phyloP scores from a whole-genome alignment of 768 basidiomycete genomes.

The Pisolithus microcarpus region DNA sequence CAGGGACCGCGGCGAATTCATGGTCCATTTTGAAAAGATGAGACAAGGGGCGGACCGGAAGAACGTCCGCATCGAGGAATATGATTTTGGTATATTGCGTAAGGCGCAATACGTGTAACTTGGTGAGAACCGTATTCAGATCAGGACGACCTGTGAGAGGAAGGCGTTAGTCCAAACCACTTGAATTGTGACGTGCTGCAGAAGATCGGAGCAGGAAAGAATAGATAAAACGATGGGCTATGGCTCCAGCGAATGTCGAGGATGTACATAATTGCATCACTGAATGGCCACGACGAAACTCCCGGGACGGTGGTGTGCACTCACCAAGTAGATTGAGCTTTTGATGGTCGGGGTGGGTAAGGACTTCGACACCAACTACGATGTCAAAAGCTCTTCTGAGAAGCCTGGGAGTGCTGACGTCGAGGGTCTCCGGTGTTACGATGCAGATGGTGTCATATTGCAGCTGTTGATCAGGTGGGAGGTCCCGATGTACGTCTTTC shows the following conservation, averaged over 20 bases:
- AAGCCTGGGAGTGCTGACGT: conserved; percentile 71
- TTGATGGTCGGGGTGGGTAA: conserved; percentile 58
- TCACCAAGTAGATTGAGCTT: conserved; percentile 80
- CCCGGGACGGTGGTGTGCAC: conserved; percentile 21
- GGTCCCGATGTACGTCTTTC: conserved; percentile 55
- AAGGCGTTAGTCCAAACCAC: conserved; percentile 10
- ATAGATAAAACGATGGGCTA: conserved; percentile 5
- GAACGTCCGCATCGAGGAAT: conserved; percentile 89
- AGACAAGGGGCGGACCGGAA: conserved; percentile 80
- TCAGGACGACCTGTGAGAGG: conserved; percentile 76
- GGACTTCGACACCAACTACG: conserved; percentile 89
- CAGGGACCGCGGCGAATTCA: conserved; percentile 90
- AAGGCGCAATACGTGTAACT: conserved; percentile 92
- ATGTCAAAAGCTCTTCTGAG: conserved; percentile 75
- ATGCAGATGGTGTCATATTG: conserved; percentile 75
- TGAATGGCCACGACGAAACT: conserved; percentile 1
- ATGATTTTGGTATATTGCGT: conserved; percentile 79
- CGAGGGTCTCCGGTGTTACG: conserved; percentile 90
- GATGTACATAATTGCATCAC: neutral
- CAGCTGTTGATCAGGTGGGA: conserved; percentile 39
- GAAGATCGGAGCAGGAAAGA: neutral
- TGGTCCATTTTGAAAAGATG: conserved; percentile 82
- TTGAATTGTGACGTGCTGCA: neutral
- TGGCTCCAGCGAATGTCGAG: neutral
- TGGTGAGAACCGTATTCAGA: conserved; percentile 89